Evolutionary conservation across 257 asterid genomes (phyloP).

Genomic region (Lycium barbarum): DNA sequence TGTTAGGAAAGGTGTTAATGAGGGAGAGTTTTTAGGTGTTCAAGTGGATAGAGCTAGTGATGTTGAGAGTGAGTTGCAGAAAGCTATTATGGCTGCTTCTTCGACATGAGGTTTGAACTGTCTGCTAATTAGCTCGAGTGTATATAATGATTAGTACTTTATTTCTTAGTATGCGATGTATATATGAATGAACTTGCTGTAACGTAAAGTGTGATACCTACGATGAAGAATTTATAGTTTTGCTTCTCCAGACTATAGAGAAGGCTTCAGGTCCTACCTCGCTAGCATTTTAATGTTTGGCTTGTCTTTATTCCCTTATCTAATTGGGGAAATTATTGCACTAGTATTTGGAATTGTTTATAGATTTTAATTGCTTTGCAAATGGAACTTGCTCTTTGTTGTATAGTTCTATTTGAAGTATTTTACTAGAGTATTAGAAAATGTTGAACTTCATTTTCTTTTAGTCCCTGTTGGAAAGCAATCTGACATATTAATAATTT

Average conservation of each 20-base stretch:
- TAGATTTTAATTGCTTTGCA: not conserved
- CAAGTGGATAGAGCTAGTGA: slow-evolving; percentile 50
- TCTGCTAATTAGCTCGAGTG: slow-evolving; percentile 21
- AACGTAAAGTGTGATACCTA: not conserved
- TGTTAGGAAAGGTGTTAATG: slow-evolving; percentile 39
- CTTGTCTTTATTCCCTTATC: not conserved
- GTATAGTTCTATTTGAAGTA: not conserved
- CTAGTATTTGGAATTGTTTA: not conserved
- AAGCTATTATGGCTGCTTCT: slow-evolving; percentile 81
- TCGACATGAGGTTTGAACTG: slow-evolving; percentile 43
- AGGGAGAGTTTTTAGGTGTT: slow-evolving; percentile 40
- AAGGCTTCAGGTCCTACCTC: slow-evolving; percentile 20
- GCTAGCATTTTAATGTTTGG: not conserved
- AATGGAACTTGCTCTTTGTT: not conserved
- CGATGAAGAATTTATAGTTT: slow-evolving; percentile 17
- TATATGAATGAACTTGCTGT: slow-evolving; percentile 30
- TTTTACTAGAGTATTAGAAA: not conserved
- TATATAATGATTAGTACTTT: not conserved
- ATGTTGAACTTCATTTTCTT: not conserved
- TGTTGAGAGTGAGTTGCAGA: slow-evolving; percentile 87
- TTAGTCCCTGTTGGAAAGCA: not conserved
- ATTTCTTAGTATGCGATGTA: not conserved
- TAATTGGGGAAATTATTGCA: not conserved
- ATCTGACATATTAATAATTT: not conserved
- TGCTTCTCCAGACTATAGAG: not conserved